A percentile compares a stretch with the other conserved stretches of the same genome.
These are phyloP conservation scores for Phaffia rhodozyma DNA, from an alignment of 1,284 basidiomycete species.

Conservation along the genomic window DNA sequence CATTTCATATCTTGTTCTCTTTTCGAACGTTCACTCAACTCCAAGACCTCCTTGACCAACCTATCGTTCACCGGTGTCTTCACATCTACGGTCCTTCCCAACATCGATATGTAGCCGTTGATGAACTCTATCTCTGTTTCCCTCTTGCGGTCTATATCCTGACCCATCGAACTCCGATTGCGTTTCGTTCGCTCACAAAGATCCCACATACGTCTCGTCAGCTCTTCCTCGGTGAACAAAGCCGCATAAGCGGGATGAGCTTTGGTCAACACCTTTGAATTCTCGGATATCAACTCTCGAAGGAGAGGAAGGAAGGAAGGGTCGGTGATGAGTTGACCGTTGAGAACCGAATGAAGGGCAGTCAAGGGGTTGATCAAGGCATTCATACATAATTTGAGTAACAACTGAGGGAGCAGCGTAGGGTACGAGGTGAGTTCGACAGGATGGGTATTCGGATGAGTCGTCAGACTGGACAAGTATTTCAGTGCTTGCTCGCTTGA, in stretches of 20 bases:
- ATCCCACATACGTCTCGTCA: constrained; percentile 42
- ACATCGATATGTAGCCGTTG: constrained; percentile 66
- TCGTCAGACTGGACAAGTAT: constrained; percentile 21
- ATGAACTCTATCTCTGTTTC: constrained; percentile 69
- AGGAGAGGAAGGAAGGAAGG: constrained; percentile 37
- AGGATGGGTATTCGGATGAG: constrained; percentile 58
- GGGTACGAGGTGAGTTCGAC: constrained; percentile 57
- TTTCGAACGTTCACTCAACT: constrained; percentile 32
- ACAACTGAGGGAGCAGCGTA: constrained; percentile 56
- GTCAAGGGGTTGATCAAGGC: constrained; percentile 79
- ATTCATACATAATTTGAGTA: constrained; percentile 76
- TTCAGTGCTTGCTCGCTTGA: background rate
- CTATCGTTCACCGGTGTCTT: constrained; percentile 49
- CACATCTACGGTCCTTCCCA: constrained; percentile 53
- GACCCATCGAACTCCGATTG: constrained; percentile 68
- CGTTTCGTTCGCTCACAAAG: constrained; percentile 46
- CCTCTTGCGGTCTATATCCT: constrained; percentile 49
- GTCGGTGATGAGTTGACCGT: constrained; percentile 55
- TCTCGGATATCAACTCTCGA: constrained; percentile 47
- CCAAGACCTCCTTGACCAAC: constrained; percentile 51
- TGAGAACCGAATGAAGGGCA: constrained; percentile 64
- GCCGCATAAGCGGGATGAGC: constrained; percentile 21
- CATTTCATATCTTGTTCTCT: constrained; percentile 5
- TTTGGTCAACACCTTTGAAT: constrained; percentile 46
- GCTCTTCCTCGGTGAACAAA: constrained; percentile 25